Conservation (phyloP, 2,329 filamentous ascomycete genomes). For the Colletotrichum cereale region DNA sequence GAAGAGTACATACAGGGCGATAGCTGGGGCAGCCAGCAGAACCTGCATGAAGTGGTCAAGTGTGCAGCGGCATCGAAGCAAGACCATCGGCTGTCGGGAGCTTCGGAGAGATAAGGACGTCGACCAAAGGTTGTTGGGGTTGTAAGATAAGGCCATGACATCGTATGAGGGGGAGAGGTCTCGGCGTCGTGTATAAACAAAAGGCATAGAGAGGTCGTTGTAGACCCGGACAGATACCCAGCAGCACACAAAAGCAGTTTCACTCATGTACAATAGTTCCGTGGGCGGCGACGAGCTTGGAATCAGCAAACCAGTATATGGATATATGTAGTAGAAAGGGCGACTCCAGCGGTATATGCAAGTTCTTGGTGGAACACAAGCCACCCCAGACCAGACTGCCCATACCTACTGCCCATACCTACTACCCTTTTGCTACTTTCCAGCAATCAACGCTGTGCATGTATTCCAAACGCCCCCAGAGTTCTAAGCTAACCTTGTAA, state of each 20-base stretch:
- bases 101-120: background rate
- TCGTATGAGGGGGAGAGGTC: background rate
- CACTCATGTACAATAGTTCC: background rate
- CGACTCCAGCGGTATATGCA: background rate
- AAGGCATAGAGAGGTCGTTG: background rate
- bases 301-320: background rate
- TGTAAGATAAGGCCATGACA: background rate
- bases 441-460: background rate
- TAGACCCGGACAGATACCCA: slow-evolving; percentile 17
- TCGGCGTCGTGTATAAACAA: background rate
- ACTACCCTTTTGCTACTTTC: background rate
- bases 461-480: fast-evolving
- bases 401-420: background rate
- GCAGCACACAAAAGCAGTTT: background rate
- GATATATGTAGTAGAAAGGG: background rate
- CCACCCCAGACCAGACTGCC: background rate
- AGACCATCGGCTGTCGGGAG: background rate
- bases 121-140: background rate
- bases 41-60: slow-evolving; percentile 21
- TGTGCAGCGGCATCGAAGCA: background rate
- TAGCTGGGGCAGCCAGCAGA: slow-evolving; percentile 22
- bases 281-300: background rate
- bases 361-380: too few species aligned
- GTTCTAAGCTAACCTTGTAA: background rate
- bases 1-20: slow-evolving; percentile 48